Evolutionary conservation across 768 basidiomycete species (phyloP), one percentile per base, ranked within the genome.

Genomic region (Tulasnella sp.): DNA sequence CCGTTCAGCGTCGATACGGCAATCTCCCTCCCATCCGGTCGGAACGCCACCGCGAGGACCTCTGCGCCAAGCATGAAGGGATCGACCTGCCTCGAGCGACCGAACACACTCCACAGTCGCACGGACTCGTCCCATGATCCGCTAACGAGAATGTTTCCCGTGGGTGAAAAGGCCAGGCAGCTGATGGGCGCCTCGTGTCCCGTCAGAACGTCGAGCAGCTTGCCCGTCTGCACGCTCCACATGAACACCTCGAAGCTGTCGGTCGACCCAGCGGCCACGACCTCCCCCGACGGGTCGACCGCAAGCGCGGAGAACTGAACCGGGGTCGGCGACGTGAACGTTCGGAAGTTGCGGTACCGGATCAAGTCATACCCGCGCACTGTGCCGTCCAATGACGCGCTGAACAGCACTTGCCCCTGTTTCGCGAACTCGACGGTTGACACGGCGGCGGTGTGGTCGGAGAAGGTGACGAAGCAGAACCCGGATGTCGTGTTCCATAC

Each of bases 181-280:
- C 90, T 89, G 67, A 99, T 85, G 2, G 97, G 97, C 0, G 90
- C 96, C 77, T 92, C 92, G 79, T 99, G 97, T 0, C 96, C 96
- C 0, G 93, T 84, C 71, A 99, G 87, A 67, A 98, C 83, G 79
- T 98, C 97, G 66, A 99, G 84, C 8, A 99, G 86, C 77, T 95
- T 97, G 35, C 97, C 97, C 0, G 95, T 98, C 78, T 98, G 95
- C 8, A 98, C 95, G 0, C 94, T 95, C 97, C 97, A 98, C 79
- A 99, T 83, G 83, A 91, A 98, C 68, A 99, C 86, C 79, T 99
- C 95, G 78, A 95, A 99, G 0, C 92, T 91, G 81, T 98, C 95
- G 8, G 90, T 88, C n/a, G 94, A 95, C 29, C n/a, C n/a, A n/a
- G n/a, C n/a, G n/a, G n/a, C n/a, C n/a, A n/a, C n/a, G n/a, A n/a